Evolutionary conservation across 2,329 filamentous ascomycete genomes (phyloP).

Genomic region (Alternaria sp.): DNA sequence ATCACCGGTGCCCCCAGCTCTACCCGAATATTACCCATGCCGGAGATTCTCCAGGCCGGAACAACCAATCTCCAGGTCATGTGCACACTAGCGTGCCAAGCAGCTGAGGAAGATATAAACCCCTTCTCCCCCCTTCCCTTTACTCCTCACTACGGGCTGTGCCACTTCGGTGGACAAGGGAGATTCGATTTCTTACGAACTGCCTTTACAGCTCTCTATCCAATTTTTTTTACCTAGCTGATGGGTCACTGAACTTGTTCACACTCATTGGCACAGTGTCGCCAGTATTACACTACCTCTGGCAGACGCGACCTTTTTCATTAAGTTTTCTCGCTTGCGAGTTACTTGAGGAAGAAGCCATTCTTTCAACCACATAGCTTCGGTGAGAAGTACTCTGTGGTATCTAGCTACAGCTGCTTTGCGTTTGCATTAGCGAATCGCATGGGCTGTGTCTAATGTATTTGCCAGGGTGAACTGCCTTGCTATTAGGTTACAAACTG

Average conservation of each 20-base stretch:
- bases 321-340: conserved; percentile 31
- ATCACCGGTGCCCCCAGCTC: not conserved
- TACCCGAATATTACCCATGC: not conserved
- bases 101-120: not conserved
- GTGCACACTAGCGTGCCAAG: not conserved
- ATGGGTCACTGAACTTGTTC: conserved; percentile 27
- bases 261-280: conserved; percentile 25
- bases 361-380: not conserved
- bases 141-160: not conserved
- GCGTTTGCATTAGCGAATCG: not conserved
- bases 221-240: conserved; percentile 25
- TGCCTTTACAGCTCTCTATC: not conserved
- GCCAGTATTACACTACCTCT: conserved; percentile 30
- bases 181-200: not conserved
- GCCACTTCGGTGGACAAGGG: not conserved
- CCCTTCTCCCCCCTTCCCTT: not conserved
- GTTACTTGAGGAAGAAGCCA: conserved; percentile 33
- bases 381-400: not conserved
- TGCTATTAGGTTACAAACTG: too few species aligned
- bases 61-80: not conserved
- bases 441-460: not conserved
- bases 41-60: not conserved
- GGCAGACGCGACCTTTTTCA: conserved; percentile 33
- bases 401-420: not conserved
- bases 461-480: not conserved